Percentiles rank a stretch among this genome's conserved stretches.
Evolutionary conservation across 1,284 basidiomycete genomes (phyloP).

Genomic region (Pseudozyma thailandica): DNA sequence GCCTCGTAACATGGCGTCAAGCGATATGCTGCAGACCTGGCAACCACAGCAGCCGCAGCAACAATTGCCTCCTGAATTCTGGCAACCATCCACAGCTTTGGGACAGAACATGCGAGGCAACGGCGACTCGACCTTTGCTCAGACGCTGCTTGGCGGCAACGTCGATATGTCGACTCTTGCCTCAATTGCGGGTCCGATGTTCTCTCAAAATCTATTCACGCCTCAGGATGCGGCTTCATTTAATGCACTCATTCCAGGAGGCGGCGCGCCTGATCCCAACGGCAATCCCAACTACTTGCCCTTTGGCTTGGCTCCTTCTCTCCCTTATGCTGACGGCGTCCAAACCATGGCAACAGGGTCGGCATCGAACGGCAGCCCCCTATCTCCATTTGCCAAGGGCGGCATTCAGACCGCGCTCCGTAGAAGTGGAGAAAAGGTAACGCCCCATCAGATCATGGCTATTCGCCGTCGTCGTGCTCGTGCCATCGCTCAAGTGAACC

Average conservation of each 20-base stretch:
- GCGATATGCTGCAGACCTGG: constrained; percentile 5
- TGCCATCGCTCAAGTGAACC: constrained; percentile 29
- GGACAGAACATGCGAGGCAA: constrained; percentile 6
- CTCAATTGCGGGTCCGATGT: constrained; percentile 8
- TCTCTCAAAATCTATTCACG: constrained; percentile 18
- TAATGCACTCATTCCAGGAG: neutral
- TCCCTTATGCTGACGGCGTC: neutral
- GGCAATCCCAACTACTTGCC: neutral
- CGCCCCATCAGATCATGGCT: constrained; percentile 3
- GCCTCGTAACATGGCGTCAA: constrained; percentile 1
- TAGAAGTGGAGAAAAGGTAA: neutral
- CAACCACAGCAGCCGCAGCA: constrained; percentile 27
- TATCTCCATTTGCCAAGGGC: too few species aligned
- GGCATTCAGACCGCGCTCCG: too few species aligned
- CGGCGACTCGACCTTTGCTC: constrained; percentile 37
- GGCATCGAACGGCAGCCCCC: too few species aligned
- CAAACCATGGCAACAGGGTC: neutral
- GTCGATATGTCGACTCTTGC: constrained; percentile 15
- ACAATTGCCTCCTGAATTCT: constrained; percentile 23
- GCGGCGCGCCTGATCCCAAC: neutral
- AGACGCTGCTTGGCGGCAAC: constrained; percentile 33
- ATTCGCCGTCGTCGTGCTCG: constrained; percentile 22
- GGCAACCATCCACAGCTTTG: constrained; percentile 15
- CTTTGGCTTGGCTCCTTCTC: constrained; percentile 4
- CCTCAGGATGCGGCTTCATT: constrained; percentile 8